Conservation (phyloP, 179 eudicot species). For the Spergularia azorica region DNA sequence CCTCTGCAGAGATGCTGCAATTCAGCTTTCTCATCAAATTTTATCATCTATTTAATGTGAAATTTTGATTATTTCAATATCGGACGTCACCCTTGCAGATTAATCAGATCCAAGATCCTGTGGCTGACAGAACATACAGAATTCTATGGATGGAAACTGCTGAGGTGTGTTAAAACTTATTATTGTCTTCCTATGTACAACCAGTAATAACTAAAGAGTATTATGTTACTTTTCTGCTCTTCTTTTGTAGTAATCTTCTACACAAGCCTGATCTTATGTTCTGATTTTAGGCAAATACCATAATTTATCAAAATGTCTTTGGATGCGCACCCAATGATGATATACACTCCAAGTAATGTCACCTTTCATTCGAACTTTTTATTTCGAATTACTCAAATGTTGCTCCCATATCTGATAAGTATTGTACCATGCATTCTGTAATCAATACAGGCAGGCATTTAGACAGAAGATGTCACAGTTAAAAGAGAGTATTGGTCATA, state of each 20-base stretch:
- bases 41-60: background rate
- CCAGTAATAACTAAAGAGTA: background rate
- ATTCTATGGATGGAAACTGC: slow-evolving; percentile 96
- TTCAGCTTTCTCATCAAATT: background rate
- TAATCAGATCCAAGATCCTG: slow-evolving; percentile 75
- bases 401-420: background rate
- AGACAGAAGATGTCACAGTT: slow-evolving; percentile 65
- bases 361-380: background rate
- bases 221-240: slow-evolving; percentile 3
- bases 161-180: slow-evolving; percentile 45
- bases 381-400: background rate
- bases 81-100: slow-evolving; percentile 46
- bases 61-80: background rate
- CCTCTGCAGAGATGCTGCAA: background rate
- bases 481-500: slow-evolving; percentile 75
- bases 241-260: background rate
- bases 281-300: slow-evolving; percentile 70
- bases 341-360: slow-evolving; percentile 75
- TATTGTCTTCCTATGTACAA: background rate
- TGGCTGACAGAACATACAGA: slow-evolving; percentile 77
- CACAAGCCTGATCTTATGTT: slow-evolving; percentile 7
- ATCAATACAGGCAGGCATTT: slow-evolving; percentile 54
- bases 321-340: slow-evolving; percentile 83
- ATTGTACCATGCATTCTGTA: background rate
- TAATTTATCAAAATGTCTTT: slow-evolving; percentile 76